These are phyloP conservation scores for Colletotrichum agaves DNA, from an alignment of 2,329 filamentous ascomycete species.

Conservation along the genomic window DNA sequence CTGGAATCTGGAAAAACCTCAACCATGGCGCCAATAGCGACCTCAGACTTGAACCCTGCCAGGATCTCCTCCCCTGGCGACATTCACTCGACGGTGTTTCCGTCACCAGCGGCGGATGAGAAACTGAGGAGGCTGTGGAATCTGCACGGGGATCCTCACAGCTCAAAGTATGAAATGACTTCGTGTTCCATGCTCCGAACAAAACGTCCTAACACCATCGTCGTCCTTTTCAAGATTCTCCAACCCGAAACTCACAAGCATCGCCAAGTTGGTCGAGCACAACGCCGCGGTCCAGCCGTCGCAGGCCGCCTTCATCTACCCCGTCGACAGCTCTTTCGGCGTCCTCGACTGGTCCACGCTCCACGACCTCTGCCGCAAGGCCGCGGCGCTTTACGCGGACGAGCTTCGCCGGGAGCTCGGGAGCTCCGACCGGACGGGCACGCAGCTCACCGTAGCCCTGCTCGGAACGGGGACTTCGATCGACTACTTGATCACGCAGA, in stretches of 20 bases:
- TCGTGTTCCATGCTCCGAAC: background rate
- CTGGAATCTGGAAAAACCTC: background rate
- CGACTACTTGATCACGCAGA: conserved; percentile 21
- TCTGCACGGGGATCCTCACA: conserved; percentile 26
- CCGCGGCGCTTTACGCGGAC: background rate
- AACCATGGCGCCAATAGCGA: conserved; percentile 28
- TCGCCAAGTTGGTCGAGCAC: conserved; percentile 20
- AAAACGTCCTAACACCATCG: background rate
- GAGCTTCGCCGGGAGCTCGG: background rate
- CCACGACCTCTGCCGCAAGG: background rate
- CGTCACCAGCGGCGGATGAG: conserved; percentile 13
- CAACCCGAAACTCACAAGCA: conserved; percentile 10
- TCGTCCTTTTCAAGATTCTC: conserved; percentile 4
- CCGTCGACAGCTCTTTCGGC: background rate
- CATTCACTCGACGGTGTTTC: conserved; percentile 13
- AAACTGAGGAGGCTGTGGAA: conserved; percentile 11
- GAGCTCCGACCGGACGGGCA: background rate
- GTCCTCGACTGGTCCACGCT: conserved; percentile 6
- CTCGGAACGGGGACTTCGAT: conserved; percentile 16
- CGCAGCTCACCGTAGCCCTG: conserved; percentile 23
- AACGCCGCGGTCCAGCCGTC: conserved; percentile 12
- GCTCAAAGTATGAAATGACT: background rate
- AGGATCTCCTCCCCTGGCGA: background rate
- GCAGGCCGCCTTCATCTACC: conserved; percentile 19
- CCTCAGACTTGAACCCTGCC: background rate